These are phyloP conservation scores for Chalciporus chontae DNA, from an alignment of 768 basidiomycete genomes.

Conservation along the genomic window DNA sequence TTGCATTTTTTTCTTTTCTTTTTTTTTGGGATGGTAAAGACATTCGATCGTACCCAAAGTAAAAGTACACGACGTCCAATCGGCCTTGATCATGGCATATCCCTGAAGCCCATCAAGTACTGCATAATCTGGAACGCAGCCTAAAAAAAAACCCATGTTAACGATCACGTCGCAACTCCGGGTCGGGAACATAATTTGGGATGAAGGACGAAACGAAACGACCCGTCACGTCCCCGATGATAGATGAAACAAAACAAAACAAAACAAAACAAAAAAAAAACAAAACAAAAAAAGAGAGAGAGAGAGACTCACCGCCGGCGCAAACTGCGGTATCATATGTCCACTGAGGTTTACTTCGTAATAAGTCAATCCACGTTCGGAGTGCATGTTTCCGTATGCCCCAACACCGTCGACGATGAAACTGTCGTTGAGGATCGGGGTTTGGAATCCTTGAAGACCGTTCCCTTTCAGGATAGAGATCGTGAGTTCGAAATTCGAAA, in stretches of 20 bases:
- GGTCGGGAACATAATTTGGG: too few species aligned
- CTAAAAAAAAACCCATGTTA: too few species aligned
- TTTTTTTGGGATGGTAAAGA: too few species aligned
- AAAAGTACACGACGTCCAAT: too few species aligned
- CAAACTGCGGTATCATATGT: constrained; percentile 74
- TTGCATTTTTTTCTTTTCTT: neutral
- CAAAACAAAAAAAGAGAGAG: neutral
- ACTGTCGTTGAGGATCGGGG: constrained; percentile 58
- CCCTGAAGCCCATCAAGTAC: constrained; percentile 62
- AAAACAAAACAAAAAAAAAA: too few species aligned
- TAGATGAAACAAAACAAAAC: too few species aligned
- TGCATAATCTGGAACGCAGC: constrained; percentile 70
- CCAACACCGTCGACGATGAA: constrained; percentile 72
- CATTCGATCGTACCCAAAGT: too few species aligned
- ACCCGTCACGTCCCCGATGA: too few species aligned
- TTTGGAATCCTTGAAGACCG: constrained; percentile 71
- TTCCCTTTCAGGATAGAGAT: constrained; percentile 38
- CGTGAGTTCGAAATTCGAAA: neutral
- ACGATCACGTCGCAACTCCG: too few species aligned
- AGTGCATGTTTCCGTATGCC: constrained; percentile 59
- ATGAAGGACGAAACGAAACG: too few species aligned
- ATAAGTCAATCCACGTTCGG: constrained; percentile 66
- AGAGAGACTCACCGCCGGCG: constrained; percentile 52
- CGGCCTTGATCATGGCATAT: constrained; percentile 36
- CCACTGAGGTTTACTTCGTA: constrained; percentile 65